Conservation (phyloP, 2,329 filamentous ascomycete species). For the Meredithiella fracta region DNA sequence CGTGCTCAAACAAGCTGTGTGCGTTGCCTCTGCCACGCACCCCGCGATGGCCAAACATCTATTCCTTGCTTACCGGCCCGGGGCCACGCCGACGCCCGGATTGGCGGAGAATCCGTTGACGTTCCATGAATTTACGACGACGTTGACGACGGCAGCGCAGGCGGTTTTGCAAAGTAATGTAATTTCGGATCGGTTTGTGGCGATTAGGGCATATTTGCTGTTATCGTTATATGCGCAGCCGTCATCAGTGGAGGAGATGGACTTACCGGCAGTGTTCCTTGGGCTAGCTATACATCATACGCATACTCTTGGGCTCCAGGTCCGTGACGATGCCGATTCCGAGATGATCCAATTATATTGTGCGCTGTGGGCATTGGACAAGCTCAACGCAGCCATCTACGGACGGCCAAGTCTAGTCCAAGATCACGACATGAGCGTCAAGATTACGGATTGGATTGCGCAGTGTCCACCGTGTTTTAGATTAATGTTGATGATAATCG, state of each 20-base stretch:
- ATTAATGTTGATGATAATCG: conserved; percentile 37
- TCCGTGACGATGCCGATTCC: conserved; percentile 27
- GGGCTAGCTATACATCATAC: conserved; percentile 39
- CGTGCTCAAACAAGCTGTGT: conserved; percentile 37
- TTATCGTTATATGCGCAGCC: conserved; percentile 45
- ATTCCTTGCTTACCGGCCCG: conserved; percentile 23
- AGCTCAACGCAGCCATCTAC: conserved; percentile 42
- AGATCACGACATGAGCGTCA: conserved; percentile 40
- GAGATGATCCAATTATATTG: conserved; percentile 37
- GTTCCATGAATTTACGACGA: conserved; percentile 31
- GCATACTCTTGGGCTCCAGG: conserved; percentile 38
- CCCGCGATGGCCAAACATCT: conserved; percentile 29
- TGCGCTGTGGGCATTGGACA: conserved; percentile 44
- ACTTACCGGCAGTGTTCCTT: conserved; percentile 36
- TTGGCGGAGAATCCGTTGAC: conserved; percentile 23
- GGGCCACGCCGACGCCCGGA: neutral
- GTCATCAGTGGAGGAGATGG: conserved; percentile 34
- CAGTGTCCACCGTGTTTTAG: conserved; percentile 38
- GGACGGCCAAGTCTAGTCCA: conserved; percentile 44
- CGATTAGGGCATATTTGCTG: conserved; percentile 37
- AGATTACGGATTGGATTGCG: conserved; percentile 33
- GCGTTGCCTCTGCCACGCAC: conserved; percentile 37
- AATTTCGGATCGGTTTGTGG: conserved; percentile 36
- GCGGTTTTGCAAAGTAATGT: conserved; percentile 36
- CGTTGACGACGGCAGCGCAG: conserved; percentile 31